Base-by-base conservation (phyloP, 371 early-diverging fungal species). In the Thermomucor indicae-seudaticae region DNA sequence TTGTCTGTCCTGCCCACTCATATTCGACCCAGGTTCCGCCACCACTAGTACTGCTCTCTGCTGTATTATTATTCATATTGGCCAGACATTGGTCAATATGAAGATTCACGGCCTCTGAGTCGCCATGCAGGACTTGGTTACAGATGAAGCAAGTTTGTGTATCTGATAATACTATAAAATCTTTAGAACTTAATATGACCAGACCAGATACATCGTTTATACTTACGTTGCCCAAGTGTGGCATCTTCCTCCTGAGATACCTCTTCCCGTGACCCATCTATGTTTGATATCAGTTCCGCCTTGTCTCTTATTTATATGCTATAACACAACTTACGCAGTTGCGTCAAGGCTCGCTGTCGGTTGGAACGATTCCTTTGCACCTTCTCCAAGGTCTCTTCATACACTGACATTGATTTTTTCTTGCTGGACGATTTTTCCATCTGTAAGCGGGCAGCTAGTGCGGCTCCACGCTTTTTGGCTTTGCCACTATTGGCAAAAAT, bases 1-100 rank as follows among this genome's bases (percentile, higher is more conserved):
- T 76, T 5, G 79, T 82, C 58, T 91, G 86, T 0, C 94, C 94
- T 1, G 86, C 90, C 91, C 91, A 92, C 38, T 83, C 83, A 43
- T 93, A 93, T 52, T 87, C 87, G 31, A 85, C 86, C 75, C 87
- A 86, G 3, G 60, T 51, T 19, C 53, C 32, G 16, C 47, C 27
- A 4, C 35, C 38, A n/a, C 20, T 43, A 6, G 46, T 23, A 23
- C 16, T 40, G 7, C 14, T 27, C 27, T 31, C 16, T 19, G 24
- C 45, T 10, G 41, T 24, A 28, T 50, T 51, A 46, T 50, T 53
- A 17, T 50, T 47, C 29, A 62, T 43, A 22, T 62, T 70, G 3
- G 69, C 66, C 4, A 89, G 55, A 51, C 89, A 90, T 3, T 62
- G 53, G 53, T 89, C 91, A 45, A 89, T 86, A 56, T 90, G 91